Evolutionary conservation across 2,329 filamentous ascomycete genomes (phyloP).

Genomic region (Chaetomium olivaceum): DNA sequence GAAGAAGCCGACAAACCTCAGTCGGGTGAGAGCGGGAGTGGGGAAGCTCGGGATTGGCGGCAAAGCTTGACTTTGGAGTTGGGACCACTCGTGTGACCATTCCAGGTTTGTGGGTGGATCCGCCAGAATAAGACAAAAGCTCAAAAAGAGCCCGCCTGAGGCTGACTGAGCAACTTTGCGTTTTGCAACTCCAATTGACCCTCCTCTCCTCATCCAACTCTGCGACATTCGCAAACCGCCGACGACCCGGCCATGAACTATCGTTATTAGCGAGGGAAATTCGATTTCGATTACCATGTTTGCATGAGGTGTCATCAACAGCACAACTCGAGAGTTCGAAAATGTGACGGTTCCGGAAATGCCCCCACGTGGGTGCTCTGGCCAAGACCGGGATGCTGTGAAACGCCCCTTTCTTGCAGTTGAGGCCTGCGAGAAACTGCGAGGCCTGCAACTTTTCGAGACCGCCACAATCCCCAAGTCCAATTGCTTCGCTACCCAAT

Average conservation of each 20-base stretch:
- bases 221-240: not conserved
- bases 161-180: not conserved
- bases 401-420: not conserved
- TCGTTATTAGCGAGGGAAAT: not conserved
- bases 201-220: not conserved
- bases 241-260: not conserved
- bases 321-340: not conserved
- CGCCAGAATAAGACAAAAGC: not conserved
- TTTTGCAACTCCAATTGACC: not conserved
- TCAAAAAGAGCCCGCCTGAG: not conserved
- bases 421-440: not conserved
- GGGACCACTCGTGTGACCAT: not conserved
- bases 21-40: not conserved
- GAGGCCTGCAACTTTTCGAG: not conserved
- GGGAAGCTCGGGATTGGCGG: conserved; percentile 26
- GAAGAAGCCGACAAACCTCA: conserved; percentile 30
- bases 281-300: not conserved
- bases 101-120: not conserved
- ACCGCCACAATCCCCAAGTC: not conserved
- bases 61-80: not conserved
- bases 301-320: not conserved
- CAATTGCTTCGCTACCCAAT: not conserved
- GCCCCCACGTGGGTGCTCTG: not conserved
- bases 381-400: not conserved
- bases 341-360: not conserved